A percentile compares a stretch with the other conserved stretches of the same genome.
phyloP scores from a whole-genome alignment of 1,284 basidiomycete species.

The Boletus semigastroideus region DNA sequence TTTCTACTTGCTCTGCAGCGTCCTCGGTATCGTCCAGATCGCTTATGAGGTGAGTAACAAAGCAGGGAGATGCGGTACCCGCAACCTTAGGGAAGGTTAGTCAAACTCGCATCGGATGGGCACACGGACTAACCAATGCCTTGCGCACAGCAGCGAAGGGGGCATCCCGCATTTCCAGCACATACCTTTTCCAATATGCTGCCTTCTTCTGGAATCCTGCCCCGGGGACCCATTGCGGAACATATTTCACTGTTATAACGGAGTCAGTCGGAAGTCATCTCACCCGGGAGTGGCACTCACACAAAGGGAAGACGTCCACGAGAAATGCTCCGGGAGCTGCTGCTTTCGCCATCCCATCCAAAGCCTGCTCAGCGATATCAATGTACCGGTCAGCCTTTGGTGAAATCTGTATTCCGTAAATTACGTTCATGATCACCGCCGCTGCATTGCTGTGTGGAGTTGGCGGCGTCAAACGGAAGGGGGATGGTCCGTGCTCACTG shows the following conservation, averaged over 20 bases:
- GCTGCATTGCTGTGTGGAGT: conserved; percentile 38
- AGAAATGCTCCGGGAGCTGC: conserved; percentile 39
- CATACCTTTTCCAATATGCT: conserved; percentile 28
- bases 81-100: conserved; percentile 19
- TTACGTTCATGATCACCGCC: conserved; percentile 40
- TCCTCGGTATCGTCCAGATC: conserved; percentile 16
- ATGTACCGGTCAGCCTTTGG: conserved; percentile 37
- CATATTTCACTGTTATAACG: conserved; percentile 27
- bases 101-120: background rate
- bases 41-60: conserved; percentile 29
- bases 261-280: conserved; percentile 1
- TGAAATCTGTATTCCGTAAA: conserved; percentile 38
- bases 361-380: conserved; percentile 36
- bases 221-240: conserved; percentile 34
- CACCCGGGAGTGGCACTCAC: conserved; percentile 16
- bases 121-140: conserved; percentile 20
- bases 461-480: background rate
- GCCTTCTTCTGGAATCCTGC: conserved; percentile 35
- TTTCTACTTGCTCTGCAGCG: conserved; percentile 22
- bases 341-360: conserved; percentile 38
- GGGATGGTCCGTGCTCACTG: conserved; percentile 35
- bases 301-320: conserved; percentile 36
- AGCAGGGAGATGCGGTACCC: conserved; percentile 33
- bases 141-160: conserved; percentile 30
- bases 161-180: conserved; percentile 32